These are phyloP conservation scores for Pisolithus thermaeus DNA, from an alignment of 1,284 basidiomycete genomes.

Conservation along the genomic window DNA sequence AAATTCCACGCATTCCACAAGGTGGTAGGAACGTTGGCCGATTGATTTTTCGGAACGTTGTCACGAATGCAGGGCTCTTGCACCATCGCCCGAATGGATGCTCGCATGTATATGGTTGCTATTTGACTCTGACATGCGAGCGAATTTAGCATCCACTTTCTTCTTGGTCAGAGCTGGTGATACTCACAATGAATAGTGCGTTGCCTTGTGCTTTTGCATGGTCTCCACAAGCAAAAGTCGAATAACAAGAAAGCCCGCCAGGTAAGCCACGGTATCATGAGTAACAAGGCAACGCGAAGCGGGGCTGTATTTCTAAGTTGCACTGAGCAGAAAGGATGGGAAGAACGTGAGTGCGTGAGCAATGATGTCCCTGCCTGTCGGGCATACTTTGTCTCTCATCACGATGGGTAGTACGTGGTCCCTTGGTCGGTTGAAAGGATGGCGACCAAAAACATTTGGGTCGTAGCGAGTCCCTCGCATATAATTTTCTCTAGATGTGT, in stretches of 20 bases:
- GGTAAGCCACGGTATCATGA: conserved; percentile 10
- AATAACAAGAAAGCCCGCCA: conserved; percentile 18
- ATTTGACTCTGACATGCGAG: conserved; percentile 15
- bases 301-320: conserved; percentile 17
- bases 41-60: not conserved
- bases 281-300: conserved; percentile 20
- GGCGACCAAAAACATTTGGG: conserved; percentile 13
- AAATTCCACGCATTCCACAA: conserved; percentile 25
- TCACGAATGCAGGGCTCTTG: conserved; percentile 10
- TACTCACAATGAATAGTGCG: conserved; percentile 14
- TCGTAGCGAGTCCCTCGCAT: conserved; percentile 10
- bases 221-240: conserved; percentile 16
- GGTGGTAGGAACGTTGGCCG: conserved; percentile 7
- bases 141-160: not conserved
- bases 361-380: conserved; percentile 12
- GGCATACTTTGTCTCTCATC: conserved; percentile 2
- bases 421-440: too few species aligned
- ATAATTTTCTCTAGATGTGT: too few species aligned
- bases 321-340: conserved; percentile 17
- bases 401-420: not conserved
- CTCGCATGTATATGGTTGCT: conserved; percentile 12
- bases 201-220: conserved; percentile 10
- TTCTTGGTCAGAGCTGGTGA: too few species aligned
- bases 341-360: conserved; percentile 15
- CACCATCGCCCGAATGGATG: conserved; percentile 17